phyloP scores from a whole-genome alignment of 2,329 filamentous ascomycete genomes.

The Aspergillus sp. region DNA sequence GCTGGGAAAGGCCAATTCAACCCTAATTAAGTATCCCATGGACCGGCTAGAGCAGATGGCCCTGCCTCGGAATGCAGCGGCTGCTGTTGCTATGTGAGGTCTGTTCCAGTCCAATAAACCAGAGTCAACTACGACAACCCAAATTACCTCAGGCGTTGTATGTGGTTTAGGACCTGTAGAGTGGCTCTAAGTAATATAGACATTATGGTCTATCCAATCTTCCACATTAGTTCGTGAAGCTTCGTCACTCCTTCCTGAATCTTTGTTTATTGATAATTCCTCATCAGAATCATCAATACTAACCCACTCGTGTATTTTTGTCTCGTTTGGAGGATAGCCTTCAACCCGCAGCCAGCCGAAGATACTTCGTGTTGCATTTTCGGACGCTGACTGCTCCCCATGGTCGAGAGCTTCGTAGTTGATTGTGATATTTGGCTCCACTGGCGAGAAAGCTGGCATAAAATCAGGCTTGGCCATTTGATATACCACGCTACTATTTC shows the following conservation, averaged over 20 bases:
- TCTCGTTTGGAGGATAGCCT: slow-evolving; percentile 3
- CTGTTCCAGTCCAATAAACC: no score
- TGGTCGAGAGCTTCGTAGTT: slow-evolving; percentile 1
- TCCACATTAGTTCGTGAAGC: slow-evolving; percentile 2
- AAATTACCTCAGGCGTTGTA: no score
- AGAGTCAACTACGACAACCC: no score
- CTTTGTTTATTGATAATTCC: neutral
- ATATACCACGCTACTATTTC: neutral
- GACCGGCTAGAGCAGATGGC: no score
- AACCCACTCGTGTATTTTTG: slow-evolving; percentile 5
- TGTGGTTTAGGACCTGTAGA: no score
- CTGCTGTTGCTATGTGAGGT: no score
- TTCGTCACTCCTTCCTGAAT: neutral
- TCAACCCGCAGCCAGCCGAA: slow-evolving; percentile 9
- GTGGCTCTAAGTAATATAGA: no score
- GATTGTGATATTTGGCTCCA: neutral
- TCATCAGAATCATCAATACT: neutral
- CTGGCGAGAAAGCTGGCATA: neutral
- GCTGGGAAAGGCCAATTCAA: no score
- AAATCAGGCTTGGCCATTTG: neutral
- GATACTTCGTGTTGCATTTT: slow-evolving; percentile 7
- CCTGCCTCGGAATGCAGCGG: no score
- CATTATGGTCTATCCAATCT: slow-evolving; percentile 4
- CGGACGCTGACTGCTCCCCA: neutral
- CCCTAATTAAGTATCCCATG: no score